phyloP scores from a whole-genome alignment of 768 basidiomycete genomes.

The Stropharia rugosoannulata region DNA sequence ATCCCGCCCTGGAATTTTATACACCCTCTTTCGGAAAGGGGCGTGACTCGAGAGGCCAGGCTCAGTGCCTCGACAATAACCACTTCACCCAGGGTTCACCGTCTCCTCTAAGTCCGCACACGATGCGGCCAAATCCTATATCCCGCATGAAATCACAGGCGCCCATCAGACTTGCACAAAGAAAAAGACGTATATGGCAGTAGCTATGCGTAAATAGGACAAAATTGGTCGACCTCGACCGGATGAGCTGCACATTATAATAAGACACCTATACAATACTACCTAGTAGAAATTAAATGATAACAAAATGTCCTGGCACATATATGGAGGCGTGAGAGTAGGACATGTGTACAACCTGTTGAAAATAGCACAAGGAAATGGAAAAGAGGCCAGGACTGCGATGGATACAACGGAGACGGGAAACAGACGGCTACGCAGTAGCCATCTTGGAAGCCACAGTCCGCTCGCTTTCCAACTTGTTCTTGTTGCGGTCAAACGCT shows the following conservation, averaged over 20 bases:
- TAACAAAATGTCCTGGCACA: conserved; percentile 16
- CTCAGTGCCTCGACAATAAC: conserved; percentile 3
- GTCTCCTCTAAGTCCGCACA: conserved; percentile 14
- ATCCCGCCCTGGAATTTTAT: conserved; percentile 6
- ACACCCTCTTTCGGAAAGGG: conserved; percentile 10
- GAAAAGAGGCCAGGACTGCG: neutral
- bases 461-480: conserved; percentile 83
- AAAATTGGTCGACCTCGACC: conserved; percentile 21
- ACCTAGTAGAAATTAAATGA: conserved; percentile 14
- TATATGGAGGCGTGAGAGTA: conserved; percentile 13
- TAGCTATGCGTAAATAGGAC: conserved; percentile 8
- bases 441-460: conserved; percentile 88
- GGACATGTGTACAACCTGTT: conserved; percentile 11
- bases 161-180: neutral
- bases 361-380: conserved; percentile 4
- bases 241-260: conserved; percentile 14
- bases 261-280: conserved; percentile 23
- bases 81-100: neutral
- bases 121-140: neutral
- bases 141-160: conserved; percentile 1
- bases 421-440: conserved; percentile 49
- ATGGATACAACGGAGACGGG: conserved; percentile 4
- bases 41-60: conserved; percentile 13
- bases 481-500: conserved; percentile 87
- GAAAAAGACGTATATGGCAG: conserved; percentile 1